A percentile compares a stretch with the other conserved stretches of the same genome.
These are phyloP conservation scores for Crithidia brevicula DNA, from an alignment of 208 protist genomes.

Conservation along the genomic window DNA sequence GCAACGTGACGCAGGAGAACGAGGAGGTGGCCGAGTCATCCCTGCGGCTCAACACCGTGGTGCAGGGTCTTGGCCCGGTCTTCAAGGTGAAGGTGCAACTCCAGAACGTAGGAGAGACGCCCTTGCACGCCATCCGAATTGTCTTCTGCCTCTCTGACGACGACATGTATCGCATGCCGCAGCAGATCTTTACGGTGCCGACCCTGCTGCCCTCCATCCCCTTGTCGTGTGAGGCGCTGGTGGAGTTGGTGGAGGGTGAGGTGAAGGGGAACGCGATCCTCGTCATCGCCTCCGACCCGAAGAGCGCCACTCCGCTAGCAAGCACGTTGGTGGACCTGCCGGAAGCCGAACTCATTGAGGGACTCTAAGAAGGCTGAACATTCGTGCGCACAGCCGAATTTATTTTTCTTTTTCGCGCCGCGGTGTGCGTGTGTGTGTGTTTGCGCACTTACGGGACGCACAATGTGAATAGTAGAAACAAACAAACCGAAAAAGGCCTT, in stretches of 20 bases:
- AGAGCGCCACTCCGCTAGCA: constrained; percentile 45
- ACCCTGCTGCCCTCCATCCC: constrained; percentile 70
- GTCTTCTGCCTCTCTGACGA: constrained; percentile 57
- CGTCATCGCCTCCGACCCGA: constrained; percentile 48
- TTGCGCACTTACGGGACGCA: too few relatives aligned
- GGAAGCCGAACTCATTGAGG: constrained; percentile 64
- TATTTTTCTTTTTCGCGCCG: too few relatives aligned
- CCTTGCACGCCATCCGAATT: constrained; percentile 66
- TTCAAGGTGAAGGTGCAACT: constrained; percentile 89
- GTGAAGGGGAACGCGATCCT: constrained; percentile 65
- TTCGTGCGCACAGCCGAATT: too few relatives aligned
- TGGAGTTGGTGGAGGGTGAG: constrained; percentile 66
- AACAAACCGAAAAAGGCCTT: too few relatives aligned
- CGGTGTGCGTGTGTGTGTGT: too few relatives aligned
- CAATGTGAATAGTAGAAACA: too few relatives aligned
- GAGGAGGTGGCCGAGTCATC: constrained; percentile 30
- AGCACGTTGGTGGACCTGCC: constrained; percentile 85
- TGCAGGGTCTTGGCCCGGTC: constrained; percentile 93
- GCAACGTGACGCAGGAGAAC: constrained; percentile 33
- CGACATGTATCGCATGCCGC: constrained; percentile 60
- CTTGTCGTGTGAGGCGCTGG: constrained; percentile 60
- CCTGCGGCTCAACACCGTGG: constrained; percentile 55
- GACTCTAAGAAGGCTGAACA: constrained; percentile 37
- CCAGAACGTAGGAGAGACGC: constrained; percentile 70
- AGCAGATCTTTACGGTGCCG: constrained; percentile 55